Evolutionary conservation across 2,329 filamentous ascomycete species (phyloP).

Genomic region (Alternaria novae-zelandiae): DNA sequence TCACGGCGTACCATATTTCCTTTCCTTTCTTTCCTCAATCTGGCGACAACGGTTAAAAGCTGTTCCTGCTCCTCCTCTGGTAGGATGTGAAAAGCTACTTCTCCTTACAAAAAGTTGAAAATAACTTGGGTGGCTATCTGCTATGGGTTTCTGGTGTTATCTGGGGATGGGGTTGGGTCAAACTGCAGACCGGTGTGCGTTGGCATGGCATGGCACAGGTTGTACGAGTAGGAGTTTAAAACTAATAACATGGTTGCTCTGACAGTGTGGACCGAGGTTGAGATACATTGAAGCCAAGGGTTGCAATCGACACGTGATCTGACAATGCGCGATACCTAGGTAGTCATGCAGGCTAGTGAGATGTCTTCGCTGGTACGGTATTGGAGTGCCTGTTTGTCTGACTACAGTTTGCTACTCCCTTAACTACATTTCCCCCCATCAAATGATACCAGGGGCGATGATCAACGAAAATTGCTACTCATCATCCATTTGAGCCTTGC

Average conservation of each 20-base stretch:
- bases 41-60: not conserved
- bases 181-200: not conserved
- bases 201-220: not conserved
- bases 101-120: not conserved
- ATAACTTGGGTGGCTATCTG: not conserved
- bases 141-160: not conserved
- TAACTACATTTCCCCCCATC: too few species aligned
- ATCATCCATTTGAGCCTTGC: slow-evolving; percentile 36
- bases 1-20: not conserved
- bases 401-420: not conserved
- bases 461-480: slow-evolving; percentile 17
- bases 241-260: not conserved
- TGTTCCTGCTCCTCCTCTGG: not conserved
- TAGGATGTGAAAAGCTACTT: not conserved
- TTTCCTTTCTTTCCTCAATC: not conserved
- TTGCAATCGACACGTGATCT: not conserved
- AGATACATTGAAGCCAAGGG: not conserved
- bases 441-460: not conserved
- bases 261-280: not conserved
- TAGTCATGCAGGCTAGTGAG: not conserved
- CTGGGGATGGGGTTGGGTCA: not conserved
- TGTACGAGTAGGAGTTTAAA: not conserved
- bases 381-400: not conserved
- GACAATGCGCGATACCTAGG: not conserved
- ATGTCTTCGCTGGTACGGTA: not conserved